These are phyloP conservation scores for Cyberlindnera amylophila DNA, from an alignment of 805 yeast genomes.

Conservation along the genomic window DNA sequence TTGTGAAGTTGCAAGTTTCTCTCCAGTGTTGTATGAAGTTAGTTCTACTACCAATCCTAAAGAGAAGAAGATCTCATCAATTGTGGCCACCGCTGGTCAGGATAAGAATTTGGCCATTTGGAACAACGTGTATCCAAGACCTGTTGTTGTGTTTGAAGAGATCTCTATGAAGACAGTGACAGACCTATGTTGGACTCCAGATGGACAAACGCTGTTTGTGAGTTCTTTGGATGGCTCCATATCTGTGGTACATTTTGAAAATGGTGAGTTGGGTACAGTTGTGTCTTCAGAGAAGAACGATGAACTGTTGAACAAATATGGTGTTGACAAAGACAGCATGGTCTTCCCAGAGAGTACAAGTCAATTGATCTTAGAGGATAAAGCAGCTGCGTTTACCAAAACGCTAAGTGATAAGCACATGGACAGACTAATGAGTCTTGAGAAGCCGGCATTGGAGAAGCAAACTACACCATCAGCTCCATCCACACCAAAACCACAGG, in stretches of 20 bases:
- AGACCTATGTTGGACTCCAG: slow-evolving; percentile 85
- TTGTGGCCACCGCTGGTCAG: slow-evolving; percentile 95
- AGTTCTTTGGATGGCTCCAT: slow-evolving; percentile 86
- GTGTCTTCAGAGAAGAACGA: slow-evolving; percentile 66
- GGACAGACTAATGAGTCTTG: slow-evolving; percentile 39
- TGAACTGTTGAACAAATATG: slow-evolving; percentile 73
- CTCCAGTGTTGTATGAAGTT: slow-evolving; percentile 59
- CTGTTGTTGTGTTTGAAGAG: slow-evolving; percentile 76
- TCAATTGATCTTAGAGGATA: slow-evolving; percentile 71
- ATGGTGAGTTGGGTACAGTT: slow-evolving; percentile 55
- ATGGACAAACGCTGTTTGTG: slow-evolving; percentile 68
- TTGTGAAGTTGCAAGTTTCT: slow-evolving; percentile 73
- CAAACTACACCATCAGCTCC: slow-evolving; percentile 10
- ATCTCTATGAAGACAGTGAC: slow-evolving; percentile 75
- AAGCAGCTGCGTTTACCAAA: slow-evolving; percentile 39
- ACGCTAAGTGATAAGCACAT: slow-evolving; percentile 32
- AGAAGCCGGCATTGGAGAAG: slow-evolving; percentile 12
- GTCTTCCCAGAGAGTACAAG: slow-evolving; percentile 84
- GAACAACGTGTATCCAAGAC: slow-evolving; percentile 75
- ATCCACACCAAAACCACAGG: slow-evolving; percentile 2
- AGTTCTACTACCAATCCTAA: slow-evolving; percentile 15
- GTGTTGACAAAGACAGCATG: slow-evolving; percentile 81
- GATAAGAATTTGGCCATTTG: slow-evolving; percentile 85
- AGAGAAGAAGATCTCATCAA: slow-evolving; percentile 48
- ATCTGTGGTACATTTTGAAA: slow-evolving; percentile 60